These are phyloP conservation scores for Prototheca stagnorum DNA, from an alignment of 163 green algal species.

Conservation along the genomic window DNA sequence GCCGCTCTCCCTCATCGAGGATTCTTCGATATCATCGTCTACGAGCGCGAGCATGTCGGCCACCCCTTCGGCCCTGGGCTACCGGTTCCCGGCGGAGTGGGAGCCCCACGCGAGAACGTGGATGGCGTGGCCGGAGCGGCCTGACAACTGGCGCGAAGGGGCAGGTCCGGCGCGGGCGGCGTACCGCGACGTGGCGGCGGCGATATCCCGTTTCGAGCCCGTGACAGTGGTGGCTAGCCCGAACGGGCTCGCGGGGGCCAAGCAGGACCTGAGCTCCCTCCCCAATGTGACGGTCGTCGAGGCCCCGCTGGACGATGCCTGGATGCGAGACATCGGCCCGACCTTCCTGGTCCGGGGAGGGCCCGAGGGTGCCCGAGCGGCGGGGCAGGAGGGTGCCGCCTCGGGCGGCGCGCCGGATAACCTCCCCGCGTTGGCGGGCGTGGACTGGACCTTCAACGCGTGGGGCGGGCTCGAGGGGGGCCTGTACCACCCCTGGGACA, in stretches of 20 bases:
- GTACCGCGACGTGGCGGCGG: slow-evolving; percentile 20
- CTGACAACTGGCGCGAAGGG: slow-evolving; percentile 39
- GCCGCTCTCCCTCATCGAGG: too few species aligned
- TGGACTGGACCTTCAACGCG: slow-evolving; percentile 37
- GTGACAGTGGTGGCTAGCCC: slow-evolving; percentile 23
- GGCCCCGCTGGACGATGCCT: slow-evolving; percentile 33
- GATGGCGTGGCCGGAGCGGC: slow-evolving; percentile 52
- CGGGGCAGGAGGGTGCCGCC: background rate
- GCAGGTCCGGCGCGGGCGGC: slow-evolving; percentile 27
- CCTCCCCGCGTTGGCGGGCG: slow-evolving; percentile 4
- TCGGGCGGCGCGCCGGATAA: background rate
- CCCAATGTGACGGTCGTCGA: slow-evolving; percentile 29
- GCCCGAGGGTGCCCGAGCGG: background rate
- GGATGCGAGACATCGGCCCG: slow-evolving; percentile 28
- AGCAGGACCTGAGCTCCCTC: background rate
- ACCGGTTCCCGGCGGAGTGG: slow-evolving; percentile 35
- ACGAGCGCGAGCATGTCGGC: too few species aligned
- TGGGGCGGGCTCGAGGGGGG: too few species aligned
- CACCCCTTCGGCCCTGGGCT: slow-evolving; percentile 9
- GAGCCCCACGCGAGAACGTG: slow-evolving; percentile 34
- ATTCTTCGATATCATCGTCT: too few species aligned
- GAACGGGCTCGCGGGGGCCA: background rate
- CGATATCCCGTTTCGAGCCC: slow-evolving; percentile 25
- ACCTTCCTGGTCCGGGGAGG: slow-evolving; percentile 1
- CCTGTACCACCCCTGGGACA: slow-evolving; percentile 11